A percentile compares a stretch with the other conserved stretches of the same genome.
Conservation (phyloP, 371 early-diverging fungal genomes). For the Mycotypha africana region DNA sequence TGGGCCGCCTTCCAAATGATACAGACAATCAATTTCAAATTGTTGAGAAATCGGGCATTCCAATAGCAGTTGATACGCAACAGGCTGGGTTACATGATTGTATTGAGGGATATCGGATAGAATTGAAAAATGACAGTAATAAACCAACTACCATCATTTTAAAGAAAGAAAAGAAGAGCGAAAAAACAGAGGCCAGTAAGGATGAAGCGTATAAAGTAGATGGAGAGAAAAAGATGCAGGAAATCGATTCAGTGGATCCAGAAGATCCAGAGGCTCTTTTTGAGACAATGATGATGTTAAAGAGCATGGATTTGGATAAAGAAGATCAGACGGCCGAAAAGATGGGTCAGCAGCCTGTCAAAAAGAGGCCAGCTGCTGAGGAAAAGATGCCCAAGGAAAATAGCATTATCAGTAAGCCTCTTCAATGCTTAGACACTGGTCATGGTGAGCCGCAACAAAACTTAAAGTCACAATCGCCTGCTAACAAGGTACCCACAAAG, state of each 20-base stretch:
- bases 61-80: not conserved
- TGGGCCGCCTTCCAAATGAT: slow-evolving; percentile 22
- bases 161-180: slow-evolving; percentile 11
- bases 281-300: slow-evolving; percentile 48
- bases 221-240: no score
- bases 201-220: not conserved
- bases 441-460: not conserved
- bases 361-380: not conserved
- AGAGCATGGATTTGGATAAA: slow-evolving; percentile 31
- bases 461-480: not conserved
- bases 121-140: slow-evolving; percentile 16
- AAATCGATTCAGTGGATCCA: slow-evolving; percentile 16
- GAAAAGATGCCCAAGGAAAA: not conserved
- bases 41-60: slow-evolving; percentile 17
- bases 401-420: no score
- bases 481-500: not conserved
- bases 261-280: slow-evolving; percentile 31
- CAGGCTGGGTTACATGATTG: slow-evolving; percentile 25
- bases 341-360: not conserved
- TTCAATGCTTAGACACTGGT: no score
- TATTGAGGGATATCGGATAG: slow-evolving; percentile 41
- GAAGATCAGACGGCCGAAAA: slow-evolving; percentile 2
- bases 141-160: slow-evolving; percentile 28
- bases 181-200: slow-evolving; percentile 3
- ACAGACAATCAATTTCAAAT: slow-evolving; percentile 16